Evolutionary conservation across 495 filamentous ascomycete genomes (phyloP), one percentile per base, ranked within the genome.

Genomic region (Polyplosphaeria fusca): DNA sequence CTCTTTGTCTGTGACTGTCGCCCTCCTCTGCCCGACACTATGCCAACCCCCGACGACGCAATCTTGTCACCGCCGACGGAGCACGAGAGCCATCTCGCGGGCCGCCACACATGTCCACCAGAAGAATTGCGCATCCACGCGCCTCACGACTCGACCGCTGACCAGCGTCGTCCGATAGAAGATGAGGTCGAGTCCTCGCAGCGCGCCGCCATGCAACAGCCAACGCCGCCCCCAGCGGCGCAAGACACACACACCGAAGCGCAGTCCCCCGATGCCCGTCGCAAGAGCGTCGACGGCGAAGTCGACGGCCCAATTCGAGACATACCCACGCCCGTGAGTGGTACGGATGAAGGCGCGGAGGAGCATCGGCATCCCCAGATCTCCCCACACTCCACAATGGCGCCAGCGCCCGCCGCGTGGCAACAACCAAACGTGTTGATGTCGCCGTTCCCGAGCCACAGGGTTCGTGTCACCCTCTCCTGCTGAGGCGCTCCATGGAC

Each of bases 31-130:
- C 52, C 16, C n/a, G 39, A 65, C 68, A 74, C 73, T 71, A 85
- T 84, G 80, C 82, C 81, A 61, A 85, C 81, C 50, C 79, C 78
- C 55, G 70, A 78, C 69, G 74, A 73, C 68, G 72, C 72, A 55
- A 70, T 75, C 52, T 72, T 67, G 27, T 70, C 73, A 51, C 65
- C 69, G 56, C 75, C 77, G 27, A 40, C 57, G 5, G 66, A 78
- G 74, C 71, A 69, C 60, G 68, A 74, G 69, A 61, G 62, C 49
- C 78, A 77, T 61, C 70, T 75, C 57, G 73, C 74, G 49, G 68
- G 70, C 55, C 81, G 78, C 67, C 70, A 76, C 39, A 75, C 79
- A 56, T 85, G 81, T 71, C 82, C 82, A 27, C 80, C 81, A 20
- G 82, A 85, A 38, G 69, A 71, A 28, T 45, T 60, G 44, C 62